Conservation (phyloP, 2,329 filamentous ascomycete genomes). For the Herpotrichia juniperi region DNA sequence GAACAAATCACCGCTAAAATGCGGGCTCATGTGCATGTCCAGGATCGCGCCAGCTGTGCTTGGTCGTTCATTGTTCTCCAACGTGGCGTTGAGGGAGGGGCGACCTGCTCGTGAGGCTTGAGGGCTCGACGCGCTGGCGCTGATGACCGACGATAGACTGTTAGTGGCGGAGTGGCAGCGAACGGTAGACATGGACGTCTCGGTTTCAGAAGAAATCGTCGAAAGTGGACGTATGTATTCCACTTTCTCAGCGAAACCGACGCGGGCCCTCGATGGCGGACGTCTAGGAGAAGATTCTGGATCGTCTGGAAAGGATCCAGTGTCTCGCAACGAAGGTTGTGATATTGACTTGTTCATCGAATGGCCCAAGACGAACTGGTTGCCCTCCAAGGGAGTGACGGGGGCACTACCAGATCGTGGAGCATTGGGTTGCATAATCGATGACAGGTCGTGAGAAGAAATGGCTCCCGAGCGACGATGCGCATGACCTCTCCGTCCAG, state of each 20-base stretch:
- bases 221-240: constrained; percentile 86
- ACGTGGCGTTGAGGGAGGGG: constrained; percentile 46
- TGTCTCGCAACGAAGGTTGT: constrained; percentile 45
- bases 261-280: constrained; percentile 64
- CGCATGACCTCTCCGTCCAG: constrained; percentile 70
- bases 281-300: constrained; percentile 38
- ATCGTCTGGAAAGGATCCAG: constrained; percentile 34
- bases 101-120: constrained; percentile 50
- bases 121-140: constrained; percentile 59
- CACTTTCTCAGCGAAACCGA: constrained; percentile 83
- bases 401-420: constrained; percentile 68
- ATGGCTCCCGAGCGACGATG: constrained; percentile 83
- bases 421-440: constrained; percentile 65
- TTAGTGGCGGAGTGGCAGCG: constrained; percentile 76
- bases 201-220: constrained; percentile 81
- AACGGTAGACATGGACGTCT: constrained; percentile 73
- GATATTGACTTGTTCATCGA: constrained; percentile 45
- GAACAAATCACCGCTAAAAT: constrained; percentile 29
- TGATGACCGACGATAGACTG: constrained; percentile 80
- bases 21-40: constrained; percentile 49
- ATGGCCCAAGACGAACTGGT: constrained; percentile 41
- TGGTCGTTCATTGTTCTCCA: constrained; percentile 58
- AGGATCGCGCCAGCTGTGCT: constrained; percentile 75
- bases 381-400: constrained; percentile 62
- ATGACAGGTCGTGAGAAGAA: constrained; percentile 80